These are phyloP conservation scores for Euphorbia schlechtendalii DNA, from an alignment of 441 rosid species.

Conservation along the genomic window DNA sequence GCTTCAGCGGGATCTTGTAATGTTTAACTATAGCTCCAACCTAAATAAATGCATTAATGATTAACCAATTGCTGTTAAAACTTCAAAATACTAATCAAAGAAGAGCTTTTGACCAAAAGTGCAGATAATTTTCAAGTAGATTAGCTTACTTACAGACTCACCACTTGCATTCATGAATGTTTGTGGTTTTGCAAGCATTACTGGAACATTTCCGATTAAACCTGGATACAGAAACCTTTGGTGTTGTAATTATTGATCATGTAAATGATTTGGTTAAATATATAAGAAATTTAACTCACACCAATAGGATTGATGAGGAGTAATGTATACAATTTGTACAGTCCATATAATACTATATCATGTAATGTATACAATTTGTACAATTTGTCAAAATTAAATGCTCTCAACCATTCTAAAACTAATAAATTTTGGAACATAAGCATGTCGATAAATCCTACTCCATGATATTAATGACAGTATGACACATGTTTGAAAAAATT, in stretches of 20 bases:
- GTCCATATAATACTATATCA: too few species aligned
- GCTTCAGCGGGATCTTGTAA: constrained; percentile 86
- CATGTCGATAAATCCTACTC: neutral
- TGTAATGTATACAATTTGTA: too few species aligned
- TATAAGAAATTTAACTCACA: neutral
- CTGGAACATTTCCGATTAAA: constrained; percentile 66
- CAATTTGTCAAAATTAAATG: neutral
- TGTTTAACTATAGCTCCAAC: constrained; percentile 80
- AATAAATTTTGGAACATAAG: neutral
- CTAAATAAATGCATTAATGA: constrained; percentile 32
- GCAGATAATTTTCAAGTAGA: constrained; percentile 22
- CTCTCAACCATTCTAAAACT: neutral
- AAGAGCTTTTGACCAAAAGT: constrained; percentile 12
- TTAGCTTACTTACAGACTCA: constrained; percentile 81
- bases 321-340: neutral
- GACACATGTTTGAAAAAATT: neutral
- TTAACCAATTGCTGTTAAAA: constrained; percentile 21
- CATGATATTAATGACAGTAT: neutral
- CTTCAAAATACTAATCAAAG: neutral
- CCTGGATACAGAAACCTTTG: constrained; percentile 36
- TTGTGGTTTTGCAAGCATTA: constrained; percentile 92
- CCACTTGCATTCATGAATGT: constrained; percentile 95
- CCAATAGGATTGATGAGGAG: neutral
- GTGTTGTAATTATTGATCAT: neutral
- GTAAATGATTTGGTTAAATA: neutral